phyloP scores from a whole-genome alignment of 2,329 filamentous ascomycete genomes.

The Talaromyces rugulosus region DNA sequence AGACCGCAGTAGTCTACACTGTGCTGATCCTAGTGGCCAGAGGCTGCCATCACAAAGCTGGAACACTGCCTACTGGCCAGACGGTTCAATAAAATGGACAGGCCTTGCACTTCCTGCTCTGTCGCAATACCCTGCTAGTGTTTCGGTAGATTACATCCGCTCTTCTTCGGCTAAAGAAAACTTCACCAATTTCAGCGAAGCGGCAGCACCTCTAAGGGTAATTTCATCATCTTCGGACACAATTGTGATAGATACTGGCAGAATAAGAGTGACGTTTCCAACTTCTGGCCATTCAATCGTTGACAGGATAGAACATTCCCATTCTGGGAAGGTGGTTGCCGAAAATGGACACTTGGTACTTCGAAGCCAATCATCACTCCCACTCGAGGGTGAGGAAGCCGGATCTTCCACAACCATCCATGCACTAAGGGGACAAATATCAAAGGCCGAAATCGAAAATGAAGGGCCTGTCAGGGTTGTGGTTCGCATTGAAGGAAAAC shows the following conservation, averaged over 20 bases:
- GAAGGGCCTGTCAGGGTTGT: conserved; percentile 42
- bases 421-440: conserved; percentile 49
- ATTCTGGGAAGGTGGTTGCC: conserved; percentile 42
- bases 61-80: conserved; percentile 57
- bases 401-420: conserved; percentile 38
- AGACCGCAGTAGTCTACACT: conserved; percentile 34
- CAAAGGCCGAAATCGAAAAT: conserved; percentile 48
- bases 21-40: conserved; percentile 20
- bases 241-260: conserved; percentile 44
- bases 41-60: conserved; percentile 48
- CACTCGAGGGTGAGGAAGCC: conserved; percentile 35
- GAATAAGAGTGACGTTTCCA: conserved; percentile 40
- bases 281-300: conserved; percentile 41
- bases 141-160: conserved; percentile 28
- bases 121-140: conserved; percentile 42
- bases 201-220: neutral
- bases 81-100: conserved; percentile 60
- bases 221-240: conserved; percentile 17
- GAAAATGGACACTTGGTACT: conserved; percentile 49
- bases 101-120: conserved; percentile 51
- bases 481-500: conserved; percentile 43
- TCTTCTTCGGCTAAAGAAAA: conserved; percentile 16
- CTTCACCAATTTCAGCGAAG: neutral
- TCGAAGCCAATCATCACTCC: conserved; percentile 48
- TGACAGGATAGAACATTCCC: conserved; percentile 34